Evolutionary conservation across 192 early-diverging fungal species (phyloP), one percentile per base, ranked within the genome.

Genomic region (Oehlia diaphana): DNA sequence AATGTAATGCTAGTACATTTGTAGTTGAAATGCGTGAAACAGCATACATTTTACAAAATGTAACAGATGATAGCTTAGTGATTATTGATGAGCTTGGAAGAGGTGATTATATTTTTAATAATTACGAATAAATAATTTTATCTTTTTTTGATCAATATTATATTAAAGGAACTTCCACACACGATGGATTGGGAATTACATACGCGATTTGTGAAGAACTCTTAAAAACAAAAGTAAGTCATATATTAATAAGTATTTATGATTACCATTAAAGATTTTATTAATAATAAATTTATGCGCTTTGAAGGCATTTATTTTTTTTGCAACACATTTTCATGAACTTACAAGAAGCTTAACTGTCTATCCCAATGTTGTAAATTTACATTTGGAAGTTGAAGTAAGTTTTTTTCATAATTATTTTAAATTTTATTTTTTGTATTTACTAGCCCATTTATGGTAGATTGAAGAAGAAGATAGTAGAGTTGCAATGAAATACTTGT

Each of bases 71-170:
- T 63, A 91, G 90, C 58, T 81, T 98, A 69, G 89, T 98, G 0
- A 82, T 97, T 64, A 94, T 98, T 80, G 97, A 98, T 82, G 97
- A 98, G 86, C 90, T 98, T 26, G 97, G 96, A 14, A 80, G 96
- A 84, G 84, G 84, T 81, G 65, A 31, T 33, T 19, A 84, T 28
- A n/a, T 50, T 49, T 61, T 67, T 49, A 23, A 16, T 64, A 12
- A 3, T 35, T 19, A 21, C 31, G 33, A 14, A 79, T 23, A 49
- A 33, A 50, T 47, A 26, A 31, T 67, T 26, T 61, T 12, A 21
- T 21, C 42, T 23, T 9, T 23, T 9, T 47, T 74, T 66, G 8
- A 44, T n/a, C 13, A 39, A 63, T 2, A 14, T 78, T 39, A 14
- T 10, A 26, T 9, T 53, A 28, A 39, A 91, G 91, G 91, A 26